phyloP scores from a whole-genome alignment of 495 filamentous ascomycete species.

The Bombardia bombarda region DNA sequence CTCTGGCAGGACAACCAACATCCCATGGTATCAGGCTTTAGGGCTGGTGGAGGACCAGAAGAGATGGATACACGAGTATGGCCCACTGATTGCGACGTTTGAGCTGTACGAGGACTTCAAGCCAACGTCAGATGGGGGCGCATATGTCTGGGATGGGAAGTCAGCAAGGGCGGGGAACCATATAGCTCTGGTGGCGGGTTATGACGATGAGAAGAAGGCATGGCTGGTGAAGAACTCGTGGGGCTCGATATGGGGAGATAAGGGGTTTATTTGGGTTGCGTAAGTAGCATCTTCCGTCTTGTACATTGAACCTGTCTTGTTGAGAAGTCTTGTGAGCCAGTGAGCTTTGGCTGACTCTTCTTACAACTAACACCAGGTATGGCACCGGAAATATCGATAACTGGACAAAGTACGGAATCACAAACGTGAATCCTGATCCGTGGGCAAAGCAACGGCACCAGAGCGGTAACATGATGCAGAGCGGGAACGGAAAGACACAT shows the following conservation, averaged over 20 bases:
- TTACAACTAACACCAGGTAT: too few species aligned
- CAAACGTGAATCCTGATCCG: constrained; percentile 14
- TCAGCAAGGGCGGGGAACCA: constrained; percentile 8
- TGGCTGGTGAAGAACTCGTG: constrained; percentile 21
- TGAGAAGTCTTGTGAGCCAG: too few species aligned
- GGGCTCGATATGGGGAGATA: constrained; percentile 7
- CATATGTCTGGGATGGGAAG: constrained; percentile 7
- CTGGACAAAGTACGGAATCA: constrained; percentile 13
- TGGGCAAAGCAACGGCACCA: constrained; percentile 14
- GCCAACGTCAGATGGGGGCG: background rate
- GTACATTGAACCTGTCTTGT: background rate
- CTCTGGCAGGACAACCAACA: constrained; percentile 8
- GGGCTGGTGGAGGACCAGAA: constrained; percentile 16
- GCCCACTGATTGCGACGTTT: constrained; percentile 14
- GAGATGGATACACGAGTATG: constrained; percentile 13
- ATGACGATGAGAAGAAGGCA: constrained; percentile 10
- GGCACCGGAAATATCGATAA: constrained; percentile 10
- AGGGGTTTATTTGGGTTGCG: constrained; percentile 17
- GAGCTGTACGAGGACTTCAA: constrained; percentile 11
- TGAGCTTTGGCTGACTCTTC: too few species aligned
- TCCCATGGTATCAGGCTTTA: constrained; percentile 4
- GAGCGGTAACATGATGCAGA: constrained; percentile 14
- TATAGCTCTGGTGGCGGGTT: constrained; percentile 13
- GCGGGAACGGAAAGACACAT: constrained; percentile 12
- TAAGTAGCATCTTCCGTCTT: constrained; percentile 2